Evolutionary conservation across 441 rosid genomes (phyloP), one percentile per base, ranked within the genome.

Genomic region (Sinapis alba): DNA sequence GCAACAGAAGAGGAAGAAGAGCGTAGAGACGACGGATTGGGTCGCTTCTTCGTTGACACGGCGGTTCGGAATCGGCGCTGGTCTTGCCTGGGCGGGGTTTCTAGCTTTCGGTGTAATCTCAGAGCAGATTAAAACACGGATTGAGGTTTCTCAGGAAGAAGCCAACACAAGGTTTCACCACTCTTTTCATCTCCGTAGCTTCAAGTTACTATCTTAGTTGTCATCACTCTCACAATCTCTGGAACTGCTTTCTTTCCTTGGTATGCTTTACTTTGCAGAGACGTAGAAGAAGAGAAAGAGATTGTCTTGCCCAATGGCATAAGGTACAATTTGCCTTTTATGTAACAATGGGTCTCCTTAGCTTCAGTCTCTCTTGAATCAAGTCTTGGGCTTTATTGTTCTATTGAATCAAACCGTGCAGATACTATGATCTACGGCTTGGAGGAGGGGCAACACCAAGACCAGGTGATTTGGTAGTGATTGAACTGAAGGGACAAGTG

Each of bases 21-120:
- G 68, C 76, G 92, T 72, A 27, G 98, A 88, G 41, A 75, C 84
- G 43, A 90, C 98, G 1, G 97, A 90, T 71, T 88, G 93, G 95
- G 80, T 93, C 20, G 97, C 98, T 68, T 90, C 94, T 54, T 80
- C 86, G 3, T 71, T 93, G 64, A 93, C 98, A 12, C 80, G 97
- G 70, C 81, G 97, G 70, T 93, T 87, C 65, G 97, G 98, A 15
- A 81, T 93, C 20, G 91, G 97, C 23, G 97, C 97, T 0, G 98
- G 97, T 63, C 93, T 93, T 51, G 92, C 91, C 2, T 93, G 97
- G 97, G 94, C 86, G 3, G 91, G 81, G 8, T 87, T 91, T 78
- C 85, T 91, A 56, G 90, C 96, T 19, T 65, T 89, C 73, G 96
- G 98, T 38, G 95, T 91, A 0, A 43, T 93, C 69, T 91, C 96